Evolutionary conservation across 345 rosid genomes (phyloP).

Genomic region (Melaleuca quinquenervia): DNA sequence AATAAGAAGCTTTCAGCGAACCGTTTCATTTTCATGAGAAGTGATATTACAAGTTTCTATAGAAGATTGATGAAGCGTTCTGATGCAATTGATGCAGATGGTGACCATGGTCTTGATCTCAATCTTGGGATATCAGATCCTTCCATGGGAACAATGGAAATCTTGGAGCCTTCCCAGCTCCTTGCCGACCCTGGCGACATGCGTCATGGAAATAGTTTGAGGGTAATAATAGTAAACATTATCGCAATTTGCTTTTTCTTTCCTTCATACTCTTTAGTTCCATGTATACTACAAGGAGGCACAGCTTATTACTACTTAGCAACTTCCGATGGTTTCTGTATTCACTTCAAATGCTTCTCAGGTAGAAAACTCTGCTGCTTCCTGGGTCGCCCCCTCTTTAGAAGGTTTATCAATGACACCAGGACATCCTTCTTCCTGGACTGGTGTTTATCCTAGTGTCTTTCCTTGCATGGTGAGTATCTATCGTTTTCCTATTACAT

Average conservation of each 20-base stretch:
- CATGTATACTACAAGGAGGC: neutral
- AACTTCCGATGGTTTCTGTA: conserved; percentile 23
- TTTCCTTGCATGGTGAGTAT: conserved; percentile 41
- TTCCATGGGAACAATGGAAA: conserved; percentile 30
- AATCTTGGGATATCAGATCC: conserved; percentile 76
- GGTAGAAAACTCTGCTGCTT: conserved; percentile 2
- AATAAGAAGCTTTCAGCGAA: neutral
- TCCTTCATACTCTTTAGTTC: neutral
- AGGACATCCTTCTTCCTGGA: conserved; percentile 43
- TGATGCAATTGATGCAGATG: conserved; percentile 16
- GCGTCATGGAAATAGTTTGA: neutral
- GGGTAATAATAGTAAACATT: neutral
- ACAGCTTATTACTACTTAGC: neutral
- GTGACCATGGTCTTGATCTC: conserved; percentile 50
- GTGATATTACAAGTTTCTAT: neutral
- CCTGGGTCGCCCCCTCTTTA: conserved; percentile 24
- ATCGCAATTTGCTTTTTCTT: neutral
- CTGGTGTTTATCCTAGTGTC: conserved; percentile 23
- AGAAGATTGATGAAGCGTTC: neutral
- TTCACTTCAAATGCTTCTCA: conserved; percentile 10
- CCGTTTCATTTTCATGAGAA: neutral
- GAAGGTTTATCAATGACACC: conserved; percentile 38
- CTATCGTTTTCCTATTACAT: neutral
- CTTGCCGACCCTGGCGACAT: conserved; percentile 13
- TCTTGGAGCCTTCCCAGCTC: conserved; percentile 20